Evolutionary conservation across 345 rosid genomes (phyloP).

Genomic region (Syzygium jambos): DNA sequence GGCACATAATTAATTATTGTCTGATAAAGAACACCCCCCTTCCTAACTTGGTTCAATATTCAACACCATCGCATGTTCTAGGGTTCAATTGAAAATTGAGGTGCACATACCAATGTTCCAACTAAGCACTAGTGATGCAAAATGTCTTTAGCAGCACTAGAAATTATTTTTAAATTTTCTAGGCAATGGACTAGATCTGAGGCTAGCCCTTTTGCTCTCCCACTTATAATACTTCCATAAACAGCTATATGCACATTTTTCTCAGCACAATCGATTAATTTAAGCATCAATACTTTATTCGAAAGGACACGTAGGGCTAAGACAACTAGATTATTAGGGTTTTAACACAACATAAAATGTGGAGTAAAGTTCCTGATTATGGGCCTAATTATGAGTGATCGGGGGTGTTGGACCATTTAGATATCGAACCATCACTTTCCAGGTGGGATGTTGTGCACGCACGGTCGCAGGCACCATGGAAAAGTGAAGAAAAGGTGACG

Average conservation of each 20-base stretch:
- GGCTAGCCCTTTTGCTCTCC: neutral
- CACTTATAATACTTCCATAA: neutral
- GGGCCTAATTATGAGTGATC: constrained; percentile 24
- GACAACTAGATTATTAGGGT: neutral
- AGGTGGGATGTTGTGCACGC: neutral
- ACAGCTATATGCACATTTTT: neutral
- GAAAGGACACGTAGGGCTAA: neutral
- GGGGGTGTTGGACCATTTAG: neutral
- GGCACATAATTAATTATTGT: neutral
- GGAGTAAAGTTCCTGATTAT: constrained; percentile 8
- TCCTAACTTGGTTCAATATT: neutral
- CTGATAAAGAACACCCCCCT: neutral
- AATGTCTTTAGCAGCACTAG: neutral
- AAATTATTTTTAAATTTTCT: neutral
- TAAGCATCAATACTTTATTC: neutral
- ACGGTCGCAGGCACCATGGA: neutral
- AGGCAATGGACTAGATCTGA: neutral
- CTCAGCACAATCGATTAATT: neutral
- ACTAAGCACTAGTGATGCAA: neutral
- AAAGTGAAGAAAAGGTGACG: neutral
- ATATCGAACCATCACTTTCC: neutral
- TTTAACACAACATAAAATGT: neutral
- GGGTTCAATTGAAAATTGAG: neutral
- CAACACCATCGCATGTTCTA: neutral
- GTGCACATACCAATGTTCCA: neutral